Conservation (phyloP, 352 stramenopile genomes). For the Globisporangium echinulatum region DNA sequence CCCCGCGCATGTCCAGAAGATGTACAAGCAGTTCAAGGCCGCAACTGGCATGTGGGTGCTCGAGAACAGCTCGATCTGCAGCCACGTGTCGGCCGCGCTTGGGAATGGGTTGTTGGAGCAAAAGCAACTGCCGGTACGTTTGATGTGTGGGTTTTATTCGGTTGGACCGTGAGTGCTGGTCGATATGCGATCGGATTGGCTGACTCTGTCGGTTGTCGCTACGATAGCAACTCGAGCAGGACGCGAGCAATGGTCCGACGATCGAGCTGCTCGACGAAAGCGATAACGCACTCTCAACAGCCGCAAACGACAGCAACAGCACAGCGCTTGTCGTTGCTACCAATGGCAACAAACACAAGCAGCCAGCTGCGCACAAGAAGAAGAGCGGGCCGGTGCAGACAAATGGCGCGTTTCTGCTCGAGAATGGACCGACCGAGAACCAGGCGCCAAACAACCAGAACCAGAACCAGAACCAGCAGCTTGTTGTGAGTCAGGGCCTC, state of each 20-base stretch:
- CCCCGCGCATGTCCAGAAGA: constrained; percentile 73
- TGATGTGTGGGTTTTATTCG: too few relatives aligned
- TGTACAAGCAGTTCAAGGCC: constrained; percentile 84
- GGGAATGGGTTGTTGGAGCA: constrained; percentile 60
- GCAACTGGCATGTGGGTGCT: constrained; percentile 80
- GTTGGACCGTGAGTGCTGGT: too few relatives aligned
- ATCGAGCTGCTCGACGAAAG: constrained; percentile 48
- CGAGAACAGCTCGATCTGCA: constrained; percentile 80
- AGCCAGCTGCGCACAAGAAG: constrained; percentile 3
- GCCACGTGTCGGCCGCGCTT: constrained; percentile 63
- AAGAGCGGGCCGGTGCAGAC: constrained; percentile 7
- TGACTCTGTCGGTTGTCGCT: neutral
- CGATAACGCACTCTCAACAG: constrained; percentile 7
- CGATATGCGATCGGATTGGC: neutral
- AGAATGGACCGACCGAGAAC: constrained; percentile 25
- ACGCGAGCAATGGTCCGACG: constrained; percentile 20
- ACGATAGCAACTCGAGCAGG: constrained; percentile 20
- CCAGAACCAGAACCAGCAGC: constrained; percentile 9
- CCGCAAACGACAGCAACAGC: constrained; percentile 14
- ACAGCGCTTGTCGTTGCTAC: constrained; percentile 23
- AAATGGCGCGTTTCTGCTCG: constrained; percentile 20
- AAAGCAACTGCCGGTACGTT: constrained; percentile 22
- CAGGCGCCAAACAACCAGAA: constrained; percentile 22
- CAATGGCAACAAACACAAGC: constrained; percentile 6
- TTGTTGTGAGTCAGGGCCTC: constrained; percentile 34